These are phyloP conservation scores for Globisporangium yorkense DNA, from an alignment of 352 stramenopile genomes.

Conservation along the genomic window DNA sequence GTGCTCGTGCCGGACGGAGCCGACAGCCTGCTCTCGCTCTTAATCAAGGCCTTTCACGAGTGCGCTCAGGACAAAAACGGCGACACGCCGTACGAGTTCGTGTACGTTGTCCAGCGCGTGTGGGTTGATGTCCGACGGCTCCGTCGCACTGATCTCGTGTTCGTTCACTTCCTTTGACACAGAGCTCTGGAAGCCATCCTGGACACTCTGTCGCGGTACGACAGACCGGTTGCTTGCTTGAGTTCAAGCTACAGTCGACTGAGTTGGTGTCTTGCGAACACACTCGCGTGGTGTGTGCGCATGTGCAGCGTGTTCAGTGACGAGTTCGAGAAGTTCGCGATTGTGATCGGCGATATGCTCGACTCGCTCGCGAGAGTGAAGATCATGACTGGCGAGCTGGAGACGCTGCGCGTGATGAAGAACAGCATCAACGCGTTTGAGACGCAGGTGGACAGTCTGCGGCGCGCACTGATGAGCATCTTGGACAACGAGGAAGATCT, in stretches of 20 bases:
- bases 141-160: no score
- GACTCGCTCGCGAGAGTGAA: conserved; percentile 43
- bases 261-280: not conserved
- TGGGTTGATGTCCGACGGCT: no score
- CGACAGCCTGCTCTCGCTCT: conserved; percentile 28
- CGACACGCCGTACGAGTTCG: no score
- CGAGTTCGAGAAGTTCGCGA: conserved; percentile 7
- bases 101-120: no score
- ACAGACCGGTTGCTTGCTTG: conserved; percentile 8
- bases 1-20: conserved; percentile 38
- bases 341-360: conserved; percentile 12
- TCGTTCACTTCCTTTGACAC: no score
- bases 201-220: no score
- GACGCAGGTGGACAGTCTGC: conserved; percentile 53
- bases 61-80: no score
- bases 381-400: conserved; percentile 42
- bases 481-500: conserved; percentile 67
- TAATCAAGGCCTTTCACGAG: conserved; percentile 14
- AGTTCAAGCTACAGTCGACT: not conserved
- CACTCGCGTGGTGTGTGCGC: not conserved
- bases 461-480: conserved; percentile 54
- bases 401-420: conserved; percentile 65
- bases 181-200: no score
- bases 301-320: conserved; percentile 1
- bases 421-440: conserved; percentile 72